Percentiles rank a stretch among this genome's conserved stretches.
Evolutionary conservation across 2,329 filamentous ascomycete species (phyloP).

Genomic region (Fusarium sambucinum): DNA sequence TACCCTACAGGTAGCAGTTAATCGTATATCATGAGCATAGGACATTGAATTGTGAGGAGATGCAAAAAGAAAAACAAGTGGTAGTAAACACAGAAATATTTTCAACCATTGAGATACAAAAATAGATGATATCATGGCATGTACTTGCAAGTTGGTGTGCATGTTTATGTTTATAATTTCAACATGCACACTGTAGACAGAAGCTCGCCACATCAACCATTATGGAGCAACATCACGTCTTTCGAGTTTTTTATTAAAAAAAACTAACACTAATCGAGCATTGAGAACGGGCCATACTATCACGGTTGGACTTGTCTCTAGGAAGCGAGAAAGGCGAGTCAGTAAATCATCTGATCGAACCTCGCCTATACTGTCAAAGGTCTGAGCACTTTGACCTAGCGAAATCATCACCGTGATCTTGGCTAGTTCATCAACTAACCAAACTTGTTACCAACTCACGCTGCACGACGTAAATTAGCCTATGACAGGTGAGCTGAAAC

Average conservation of each 20-base stretch:
- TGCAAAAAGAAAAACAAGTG: background rate
- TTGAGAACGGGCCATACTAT: background rate
- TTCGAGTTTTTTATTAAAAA: too few species aligned
- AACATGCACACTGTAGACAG: background rate
- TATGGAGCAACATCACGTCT: background rate
- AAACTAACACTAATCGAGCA: background rate
- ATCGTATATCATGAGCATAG: background rate
- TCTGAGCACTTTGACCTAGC: slow-evolving; percentile 2
- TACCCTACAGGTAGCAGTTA: slow-evolving; percentile 5
- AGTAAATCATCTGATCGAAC: slow-evolving; percentile 1
- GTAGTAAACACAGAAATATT: rapidly evolving
- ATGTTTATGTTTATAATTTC: background rate
- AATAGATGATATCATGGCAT: background rate
- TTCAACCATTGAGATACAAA: background rate
- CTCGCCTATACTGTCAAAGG: background rate
- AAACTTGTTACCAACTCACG: background rate
- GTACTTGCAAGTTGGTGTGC: background rate
- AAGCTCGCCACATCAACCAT: background rate
- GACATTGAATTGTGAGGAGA: background rate
- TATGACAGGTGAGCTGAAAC: background rate
- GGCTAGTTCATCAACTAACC: background rate
- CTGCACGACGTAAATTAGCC: background rate
- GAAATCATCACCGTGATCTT: background rate
- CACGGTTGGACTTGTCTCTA: background rate
- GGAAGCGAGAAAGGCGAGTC: background rate